Evolutionary conservation across 108 stramenopile genomes (phyloP).

Genomic region (Hondaea fermentalgiana): DNA sequence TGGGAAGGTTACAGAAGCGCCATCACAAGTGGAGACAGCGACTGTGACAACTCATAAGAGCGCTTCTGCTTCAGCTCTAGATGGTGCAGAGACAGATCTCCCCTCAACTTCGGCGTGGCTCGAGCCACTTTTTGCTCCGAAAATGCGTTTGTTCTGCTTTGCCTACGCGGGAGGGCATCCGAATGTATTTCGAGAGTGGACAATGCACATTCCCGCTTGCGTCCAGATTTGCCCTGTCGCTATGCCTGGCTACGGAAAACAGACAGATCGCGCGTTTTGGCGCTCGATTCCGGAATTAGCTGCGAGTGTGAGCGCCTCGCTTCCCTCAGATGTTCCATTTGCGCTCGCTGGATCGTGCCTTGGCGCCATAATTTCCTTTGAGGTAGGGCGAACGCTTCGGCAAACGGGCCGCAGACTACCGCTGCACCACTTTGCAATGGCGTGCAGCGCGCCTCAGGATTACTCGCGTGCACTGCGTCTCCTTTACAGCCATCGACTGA

Average conservation of each 20-base stretch:
- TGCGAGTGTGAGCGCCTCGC: not conserved
- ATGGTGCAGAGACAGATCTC: too few species aligned
- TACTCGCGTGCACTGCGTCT: not conserved
- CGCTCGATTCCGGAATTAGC: not conserved
- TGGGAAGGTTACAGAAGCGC: too few species aligned
- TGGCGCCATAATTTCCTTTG: not conserved
- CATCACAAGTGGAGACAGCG: too few species aligned
- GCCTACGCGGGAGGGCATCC: not conserved
- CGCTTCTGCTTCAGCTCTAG: too few species aligned
- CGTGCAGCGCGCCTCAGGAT: not conserved
- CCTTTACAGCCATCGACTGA: not conserved
- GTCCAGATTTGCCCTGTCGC: not conserved
- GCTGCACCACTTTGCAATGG: not conserved
- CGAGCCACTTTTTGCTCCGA: not conserved
- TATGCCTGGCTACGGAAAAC: slow-evolving; percentile 3
- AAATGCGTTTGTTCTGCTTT: not conserved
- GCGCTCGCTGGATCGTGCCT: slow-evolving; percentile 10
- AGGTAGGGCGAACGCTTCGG: not conserved
- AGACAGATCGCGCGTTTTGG: not conserved
- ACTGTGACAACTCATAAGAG: too few species aligned
- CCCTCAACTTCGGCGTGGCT: not conserved
- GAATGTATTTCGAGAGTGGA: not conserved
- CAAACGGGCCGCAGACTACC: not conserved
- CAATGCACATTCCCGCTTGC: not conserved
- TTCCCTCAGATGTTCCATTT: not conserved